phyloP scores from a whole-genome alignment of 495 filamentous ascomycete species.

The Aspergillus asperescens region DNA sequence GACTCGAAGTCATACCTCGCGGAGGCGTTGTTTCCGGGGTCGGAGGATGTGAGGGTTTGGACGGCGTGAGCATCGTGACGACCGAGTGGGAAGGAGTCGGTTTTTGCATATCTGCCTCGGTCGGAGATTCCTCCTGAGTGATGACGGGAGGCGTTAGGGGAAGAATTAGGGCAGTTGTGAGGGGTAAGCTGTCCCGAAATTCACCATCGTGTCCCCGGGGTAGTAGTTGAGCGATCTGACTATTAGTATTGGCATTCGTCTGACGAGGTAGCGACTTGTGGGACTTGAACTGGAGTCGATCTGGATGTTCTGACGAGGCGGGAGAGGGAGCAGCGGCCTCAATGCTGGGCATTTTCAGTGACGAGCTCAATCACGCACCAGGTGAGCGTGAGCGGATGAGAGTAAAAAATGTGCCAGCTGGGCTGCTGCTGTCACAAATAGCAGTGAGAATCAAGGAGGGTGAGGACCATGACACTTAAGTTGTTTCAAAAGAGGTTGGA shows the following conservation, averaged over 20 bases:
- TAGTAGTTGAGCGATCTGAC: slow-evolving; percentile 25
- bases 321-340: slow-evolving; percentile 29
- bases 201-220: slow-evolving; percentile 23
- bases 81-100: slow-evolving; percentile 22
- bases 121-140: slow-evolving; percentile 21
- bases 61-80: slow-evolving; percentile 47
- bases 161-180: slow-evolving; percentile 28
- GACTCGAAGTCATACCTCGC: slow-evolving; percentile 40
- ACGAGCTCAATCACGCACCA: slow-evolving; percentile 14
- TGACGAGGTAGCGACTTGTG: slow-evolving; percentile 44
- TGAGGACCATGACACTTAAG: slow-evolving; percentile 19
- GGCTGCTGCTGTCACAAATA: slow-evolving; percentile 8
- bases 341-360: slow-evolving; percentile 35
- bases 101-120: slow-evolving; percentile 19
- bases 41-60: slow-evolving; percentile 60
- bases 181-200: slow-evolving; percentile 11
- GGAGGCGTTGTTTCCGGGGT: slow-evolving; percentile 73
- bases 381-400: slow-evolving; percentile 1
- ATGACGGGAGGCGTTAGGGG: slow-evolving; percentile 40
- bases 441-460: slow-evolving; percentile 6
- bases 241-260: slow-evolving; percentile 23
- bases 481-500: slow-evolving; percentile 21
- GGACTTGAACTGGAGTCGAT: slow-evolving; percentile 37
- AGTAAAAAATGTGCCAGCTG: slow-evolving; percentile 1
- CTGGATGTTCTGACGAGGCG: slow-evolving; percentile 26